Evolutionary conservation across 495 filamentous ascomycete genomes (phyloP).

Genomic region (Staphylotrichum longicolle): DNA sequence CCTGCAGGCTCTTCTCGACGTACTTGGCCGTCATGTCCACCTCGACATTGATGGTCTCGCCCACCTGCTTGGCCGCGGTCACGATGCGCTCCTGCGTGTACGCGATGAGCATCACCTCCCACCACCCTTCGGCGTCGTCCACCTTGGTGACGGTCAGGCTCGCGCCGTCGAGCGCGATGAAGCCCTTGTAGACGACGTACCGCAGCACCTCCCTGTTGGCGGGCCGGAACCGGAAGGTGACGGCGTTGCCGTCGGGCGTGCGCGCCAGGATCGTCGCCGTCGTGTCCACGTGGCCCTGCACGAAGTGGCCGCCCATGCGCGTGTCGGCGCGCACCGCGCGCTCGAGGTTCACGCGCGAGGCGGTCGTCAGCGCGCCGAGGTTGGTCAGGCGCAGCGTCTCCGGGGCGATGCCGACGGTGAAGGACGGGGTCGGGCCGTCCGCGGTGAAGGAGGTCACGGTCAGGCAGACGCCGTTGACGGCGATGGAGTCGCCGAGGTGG

Average conservation of each 20-base stretch:
- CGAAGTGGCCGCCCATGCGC: slow-evolving; percentile 84
- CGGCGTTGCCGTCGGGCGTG: slow-evolving; percentile 78
- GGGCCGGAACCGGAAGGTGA: slow-evolving; percentile 80
- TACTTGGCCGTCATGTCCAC: slow-evolving; percentile 99
- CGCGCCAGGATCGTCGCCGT: slow-evolving; percentile 67
- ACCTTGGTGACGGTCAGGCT: slow-evolving; percentile 90
- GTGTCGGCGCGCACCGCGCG: slow-evolving; percentile 83
- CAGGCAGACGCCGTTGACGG: slow-evolving; percentile 86
- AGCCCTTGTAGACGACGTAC: slow-evolving; percentile 96
- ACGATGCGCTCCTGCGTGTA: slow-evolving; percentile 96
- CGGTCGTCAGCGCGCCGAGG: slow-evolving; percentile 64
- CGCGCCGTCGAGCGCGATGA: slow-evolving; percentile 92
- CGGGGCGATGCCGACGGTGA: slow-evolving; percentile 93
- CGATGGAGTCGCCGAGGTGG: slow-evolving; percentile 87
- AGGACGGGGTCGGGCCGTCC: slow-evolving; percentile 42
- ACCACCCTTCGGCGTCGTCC: slow-evolving; percentile 74
- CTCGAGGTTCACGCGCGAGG: slow-evolving; percentile 78
- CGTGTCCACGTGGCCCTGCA: slow-evolving; percentile 94
- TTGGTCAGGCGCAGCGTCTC: slow-evolving; percentile 97
- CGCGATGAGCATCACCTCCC: slow-evolving; percentile 98
- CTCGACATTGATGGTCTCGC: slow-evolving; percentile 91
- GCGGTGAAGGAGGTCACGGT: slow-evolving; percentile 77
- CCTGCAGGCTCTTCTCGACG: slow-evolving; percentile 87
- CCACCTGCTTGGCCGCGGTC: slow-evolving; percentile 73
- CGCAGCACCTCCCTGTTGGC: slow-evolving; percentile 62